Evolutionary conservation across 371 early-diverging fungal species (phyloP).

Genomic region (Apophysomyces sp.): DNA sequence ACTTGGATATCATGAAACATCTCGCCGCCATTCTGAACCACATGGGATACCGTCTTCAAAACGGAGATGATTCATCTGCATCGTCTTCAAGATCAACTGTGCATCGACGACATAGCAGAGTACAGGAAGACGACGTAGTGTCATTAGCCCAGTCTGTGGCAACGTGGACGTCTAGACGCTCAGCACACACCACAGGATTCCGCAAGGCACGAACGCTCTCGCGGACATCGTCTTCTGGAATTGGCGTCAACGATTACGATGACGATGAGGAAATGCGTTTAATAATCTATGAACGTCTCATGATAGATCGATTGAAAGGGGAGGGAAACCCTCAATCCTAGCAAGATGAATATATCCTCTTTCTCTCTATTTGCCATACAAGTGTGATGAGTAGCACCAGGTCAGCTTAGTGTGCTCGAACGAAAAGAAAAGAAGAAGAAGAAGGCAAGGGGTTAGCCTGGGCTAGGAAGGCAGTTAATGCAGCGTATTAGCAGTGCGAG

Average conservation of each 20-base stretch:
- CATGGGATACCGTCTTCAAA: conserved; percentile 35
- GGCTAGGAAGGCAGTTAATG: too few relatives aligned
- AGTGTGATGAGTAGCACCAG: background rate
- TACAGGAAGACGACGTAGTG: conserved; percentile 22
- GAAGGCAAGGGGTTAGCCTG: too few relatives aligned
- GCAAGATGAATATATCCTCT: too few relatives aligned
- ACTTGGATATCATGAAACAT: conserved; percentile 46
- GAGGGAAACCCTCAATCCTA: background rate
- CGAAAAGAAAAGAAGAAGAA: too few relatives aligned
- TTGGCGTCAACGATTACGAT: conserved; percentile 7
- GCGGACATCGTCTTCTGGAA: background rate
- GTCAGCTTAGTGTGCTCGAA: background rate
- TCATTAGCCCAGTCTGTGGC: conserved; percentile 25
- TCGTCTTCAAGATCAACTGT: background rate
- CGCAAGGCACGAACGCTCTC: background rate
- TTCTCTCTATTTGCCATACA: background rate
- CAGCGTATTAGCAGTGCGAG: too few relatives aligned
- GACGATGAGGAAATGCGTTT: conserved; percentile 33
- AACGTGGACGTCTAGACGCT: conserved; percentile 20
- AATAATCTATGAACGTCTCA: conserved; percentile 29
- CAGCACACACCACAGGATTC: conserved; percentile 6
- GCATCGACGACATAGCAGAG: background rate
- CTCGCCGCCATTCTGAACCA: conserved; percentile 43
- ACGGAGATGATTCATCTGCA: background rate
- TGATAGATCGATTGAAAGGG: conserved; percentile 15